Evolutionary conservation across 257 asterid genomes (phyloP), one percentile per base, ranked within the genome.

Genomic region (Plantago major): DNA sequence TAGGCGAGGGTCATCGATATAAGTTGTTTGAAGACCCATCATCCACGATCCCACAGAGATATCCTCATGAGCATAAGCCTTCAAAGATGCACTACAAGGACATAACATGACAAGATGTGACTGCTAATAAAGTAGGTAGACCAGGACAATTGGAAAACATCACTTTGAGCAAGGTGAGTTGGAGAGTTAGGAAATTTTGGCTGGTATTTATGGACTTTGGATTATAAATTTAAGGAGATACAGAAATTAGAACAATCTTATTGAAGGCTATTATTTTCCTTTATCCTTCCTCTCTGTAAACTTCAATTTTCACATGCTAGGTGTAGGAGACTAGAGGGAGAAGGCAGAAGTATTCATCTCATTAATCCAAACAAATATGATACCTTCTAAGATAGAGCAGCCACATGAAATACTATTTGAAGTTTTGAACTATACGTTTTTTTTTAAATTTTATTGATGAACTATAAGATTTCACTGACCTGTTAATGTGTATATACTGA

Each of bases 21-120:
- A 83, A 51, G 89, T 88, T 70, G 95, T 85, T 70, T 71, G 76
- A 62, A 90, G 71, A 47, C 98, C 98, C 81, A 90, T 87, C 96
- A 90, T 88, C 98, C 98, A 90, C n/a, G 98, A 90, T 7, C 98
- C 96, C 15, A 90, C 77, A 13, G 96, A 85, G 68, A 63, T 74
- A 75, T 90, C 98, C 55, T 83, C 96, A 30, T 83, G 84, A 22
- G 96, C 94, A 54, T 85, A 90, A 49, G 84, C 79, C 82, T 88
- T 90, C 79, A 90, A 74, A 28, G 95, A 85, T 44, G 85, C 96
- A 76, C 98, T 90, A 82, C 78, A 79, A 44, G 17, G 40, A 46
- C 67, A 53, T 40, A 64, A 67, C 37, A 62, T 9, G n/a, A 57
- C 14, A 22, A 46, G 42, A 45, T 15, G 49, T 46, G 16, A 65